Percentiles rank a stretch among this genome's conserved stretches.
phyloP scores from a whole-genome alignment of 163 green algal genomes.

The Dunaliella salina region DNA sequence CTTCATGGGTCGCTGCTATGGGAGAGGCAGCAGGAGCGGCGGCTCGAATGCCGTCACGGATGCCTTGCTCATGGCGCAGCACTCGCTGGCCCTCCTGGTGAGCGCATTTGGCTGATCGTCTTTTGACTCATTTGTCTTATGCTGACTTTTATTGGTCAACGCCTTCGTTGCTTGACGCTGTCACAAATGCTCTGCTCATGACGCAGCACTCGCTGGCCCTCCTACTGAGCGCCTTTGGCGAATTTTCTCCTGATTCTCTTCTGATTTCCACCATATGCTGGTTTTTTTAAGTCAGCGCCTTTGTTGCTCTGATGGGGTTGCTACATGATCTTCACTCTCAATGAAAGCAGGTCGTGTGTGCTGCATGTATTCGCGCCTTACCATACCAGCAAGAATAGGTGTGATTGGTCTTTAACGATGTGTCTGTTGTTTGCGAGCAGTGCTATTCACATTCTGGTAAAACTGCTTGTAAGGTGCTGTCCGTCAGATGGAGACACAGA shows the following conservation, averaged over 20 bases:
- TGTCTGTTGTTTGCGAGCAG: no score
- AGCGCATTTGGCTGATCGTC: neutral
- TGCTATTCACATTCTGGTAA: no score
- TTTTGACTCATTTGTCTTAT: no score
- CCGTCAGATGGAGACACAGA: no score
- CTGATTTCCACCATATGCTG: neutral
- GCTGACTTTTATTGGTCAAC: neutral
- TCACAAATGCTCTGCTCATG: neutral
- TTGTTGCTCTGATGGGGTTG: neutral
- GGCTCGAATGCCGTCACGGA: neutral
- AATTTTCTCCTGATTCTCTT: neutral
- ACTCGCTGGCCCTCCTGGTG: neutral
- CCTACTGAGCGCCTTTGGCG: neutral
- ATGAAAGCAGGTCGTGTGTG: no score
- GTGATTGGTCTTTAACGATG: no score
- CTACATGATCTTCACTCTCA: no score
- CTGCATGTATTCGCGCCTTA: no score
- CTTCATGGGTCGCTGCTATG: neutral
- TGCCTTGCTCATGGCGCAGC: neutral
- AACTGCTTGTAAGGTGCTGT: no score
- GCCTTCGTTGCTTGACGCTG: neutral
- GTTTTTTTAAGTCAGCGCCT: neutral
- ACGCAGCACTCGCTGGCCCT: neutral
- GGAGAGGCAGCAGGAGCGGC: neutral
- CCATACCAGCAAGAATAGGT: no score